These are phyloP conservation scores for Phytopythium cucurbitacearum DNA, from an alignment of 352 stramenopile genomes.

Conservation along the genomic window DNA sequence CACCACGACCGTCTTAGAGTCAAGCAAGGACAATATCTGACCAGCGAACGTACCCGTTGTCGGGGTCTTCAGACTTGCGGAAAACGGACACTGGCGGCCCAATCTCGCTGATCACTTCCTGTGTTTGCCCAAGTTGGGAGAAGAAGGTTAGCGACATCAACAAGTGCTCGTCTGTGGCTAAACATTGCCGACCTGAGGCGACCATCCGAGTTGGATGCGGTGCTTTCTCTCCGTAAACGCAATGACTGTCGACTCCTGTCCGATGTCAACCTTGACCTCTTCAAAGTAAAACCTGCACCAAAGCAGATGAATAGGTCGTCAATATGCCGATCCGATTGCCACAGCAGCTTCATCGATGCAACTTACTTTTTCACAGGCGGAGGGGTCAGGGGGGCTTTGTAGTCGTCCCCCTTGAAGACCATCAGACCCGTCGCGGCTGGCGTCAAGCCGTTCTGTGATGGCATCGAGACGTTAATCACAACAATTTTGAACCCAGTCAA, in stretches of 20 bases:
- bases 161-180: neutral
- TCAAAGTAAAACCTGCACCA: conserved; percentile 69
- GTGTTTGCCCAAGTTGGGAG: neutral
- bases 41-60: conserved; percentile 40
- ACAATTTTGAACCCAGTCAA: neutral
- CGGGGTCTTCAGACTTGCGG: conserved; percentile 66
- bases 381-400: conserved; percentile 27
- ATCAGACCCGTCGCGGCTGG: conserved; percentile 64
- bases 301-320: neutral
- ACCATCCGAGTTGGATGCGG: conserved; percentile 68
- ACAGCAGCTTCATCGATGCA: neutral
- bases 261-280: conserved; percentile 50
- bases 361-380: conserved; percentile 44
- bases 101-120: conserved; percentile 80
- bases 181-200: conserved; percentile 50
- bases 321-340: too few relatives aligned
- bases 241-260: conserved; percentile 30
- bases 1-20: neutral
- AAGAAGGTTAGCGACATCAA: neutral
- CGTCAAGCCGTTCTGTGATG: conserved; percentile 64
- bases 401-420: conserved; percentile 60
- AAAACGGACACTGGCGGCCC: conserved; percentile 73
- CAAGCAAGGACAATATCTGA: neutral
- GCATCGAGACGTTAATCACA: neutral
- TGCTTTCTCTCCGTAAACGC: conserved; percentile 62